Base-by-base conservation (phyloP, 352 stramenopile genomes). In the Globisporangium carolinianum region DNA sequence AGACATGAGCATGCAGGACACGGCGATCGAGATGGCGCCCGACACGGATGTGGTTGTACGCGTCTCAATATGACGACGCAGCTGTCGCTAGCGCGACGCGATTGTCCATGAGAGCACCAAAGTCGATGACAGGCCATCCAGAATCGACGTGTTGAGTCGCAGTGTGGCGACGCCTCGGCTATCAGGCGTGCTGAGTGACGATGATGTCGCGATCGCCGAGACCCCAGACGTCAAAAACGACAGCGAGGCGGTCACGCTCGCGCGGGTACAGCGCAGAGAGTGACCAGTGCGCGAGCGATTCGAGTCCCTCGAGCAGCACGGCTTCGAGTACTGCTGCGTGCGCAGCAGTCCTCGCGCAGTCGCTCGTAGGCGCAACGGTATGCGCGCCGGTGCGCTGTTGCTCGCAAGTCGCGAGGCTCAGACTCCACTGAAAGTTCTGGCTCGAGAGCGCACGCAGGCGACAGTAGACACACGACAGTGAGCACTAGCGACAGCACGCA, bases 201-300 rank as follows among this genome's bases (percentile, higher is more conserved):
- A 60, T 41, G 39, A 61, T 37, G 3, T 48, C 36, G 18, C 55
- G 59, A 46, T 70, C 63, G 10, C 37, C 55, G 5, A 70, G 56
- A 5, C 63, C 63, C 63, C 63, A 70, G 37, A 70, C 17, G 39
- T 70, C 52, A 1, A 70, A 46, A 32, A 70, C n/a, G 15, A 66
- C 55, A 11, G 14, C 8, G 32, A 66, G 47, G 6, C 55, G 55
- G 10, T 63, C 51, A 42, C 38, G 32, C 5, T 50, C 11, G 9
- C 32, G 52, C n/a, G 67, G 50, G 49, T 73, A 71, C 10, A 73
- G 49, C 39, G 59, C 61, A 9, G 36, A 36, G 7, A 67, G n/a
- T 8, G 64, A 51, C 42, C 58, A 54, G 4, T 67, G 36, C 2
- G 63, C 39, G 2, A 74, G 51, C 2, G 63, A 62, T 42, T 71